These are phyloP conservation scores for Chlamydomonas sphaeroides DNA, from an alignment of 139 green algal genomes.

Conservation along the genomic window DNA sequence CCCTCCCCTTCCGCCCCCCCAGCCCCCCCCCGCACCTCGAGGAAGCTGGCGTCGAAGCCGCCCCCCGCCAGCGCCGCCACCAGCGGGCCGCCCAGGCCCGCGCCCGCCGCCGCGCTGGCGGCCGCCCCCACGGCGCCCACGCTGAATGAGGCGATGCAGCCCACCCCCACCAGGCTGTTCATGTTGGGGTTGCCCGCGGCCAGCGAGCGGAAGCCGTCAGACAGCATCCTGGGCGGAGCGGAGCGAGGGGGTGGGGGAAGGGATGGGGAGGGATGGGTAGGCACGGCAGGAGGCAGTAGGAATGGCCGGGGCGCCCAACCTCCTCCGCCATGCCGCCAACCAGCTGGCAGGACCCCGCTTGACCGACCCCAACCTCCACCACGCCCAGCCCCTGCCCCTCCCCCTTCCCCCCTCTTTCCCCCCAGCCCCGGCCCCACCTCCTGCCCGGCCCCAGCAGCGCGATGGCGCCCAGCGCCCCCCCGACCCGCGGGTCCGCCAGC, in stretches of 20 bases:
- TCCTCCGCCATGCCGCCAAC: too few species aligned
- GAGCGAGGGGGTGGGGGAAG: too few species aligned
- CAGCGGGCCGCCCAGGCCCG: background rate
- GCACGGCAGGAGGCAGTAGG: too few species aligned
- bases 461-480: conserved; percentile 72
- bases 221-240: conserved; percentile 57
- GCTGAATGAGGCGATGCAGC: conserved; percentile 75
- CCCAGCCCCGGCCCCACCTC: conserved; percentile 32
- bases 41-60: conserved; percentile 75
- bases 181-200: conserved; percentile 84
- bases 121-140: conserved; percentile 48
- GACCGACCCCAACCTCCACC: too few species aligned
- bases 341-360: too few species aligned
- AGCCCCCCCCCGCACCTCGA: too few species aligned
- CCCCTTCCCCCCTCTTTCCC: background rate
- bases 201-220: conserved; percentile 77
- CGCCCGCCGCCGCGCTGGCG: background rate
- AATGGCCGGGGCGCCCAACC: too few species aligned
- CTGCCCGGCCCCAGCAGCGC: conserved; percentile 87
- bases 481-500: conserved; percentile 72
- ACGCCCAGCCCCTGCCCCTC: background rate
- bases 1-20: too few species aligned
- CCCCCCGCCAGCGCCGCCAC: background rate
- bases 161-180: conserved; percentile 91
- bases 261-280: background rate